Conservation (phyloP, 371 early-diverging fungal genomes). For the Gilbertella persicaria region DNA sequence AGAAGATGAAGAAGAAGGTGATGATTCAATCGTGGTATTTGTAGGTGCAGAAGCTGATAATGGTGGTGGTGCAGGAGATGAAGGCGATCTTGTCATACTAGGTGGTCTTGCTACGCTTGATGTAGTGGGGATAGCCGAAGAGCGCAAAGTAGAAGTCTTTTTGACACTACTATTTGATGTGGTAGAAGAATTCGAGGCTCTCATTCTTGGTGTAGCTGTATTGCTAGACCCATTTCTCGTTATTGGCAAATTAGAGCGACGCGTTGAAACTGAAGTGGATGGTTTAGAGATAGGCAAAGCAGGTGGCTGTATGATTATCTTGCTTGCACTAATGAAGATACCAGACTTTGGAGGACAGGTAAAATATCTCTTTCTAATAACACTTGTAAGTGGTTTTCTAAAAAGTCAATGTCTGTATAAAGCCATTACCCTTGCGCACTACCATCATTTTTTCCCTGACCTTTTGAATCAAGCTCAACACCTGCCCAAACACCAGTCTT, state of each 20-base stretch:
- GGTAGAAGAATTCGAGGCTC: neutral
- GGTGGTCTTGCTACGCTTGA: neutral
- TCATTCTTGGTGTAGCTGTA: conserved; percentile 3
- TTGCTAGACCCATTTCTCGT: conserved; percentile 6
- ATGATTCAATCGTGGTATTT: neutral
- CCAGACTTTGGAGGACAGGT: conserved; percentile 68
- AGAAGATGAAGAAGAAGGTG: conserved; percentile 1
- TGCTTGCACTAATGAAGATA: conserved; percentile 68
- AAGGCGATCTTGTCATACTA: neutral
- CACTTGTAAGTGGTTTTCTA: too few relatives aligned
- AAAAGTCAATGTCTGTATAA: too few relatives aligned
- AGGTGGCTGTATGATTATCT: conserved; percentile 43
- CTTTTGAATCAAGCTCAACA: conserved; percentile 60
- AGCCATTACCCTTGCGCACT: conserved; percentile 71
- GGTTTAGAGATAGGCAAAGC: conserved; percentile 9
- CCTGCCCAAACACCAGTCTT: conserved; percentile 80
- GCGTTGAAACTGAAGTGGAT: conserved; percentile 5
- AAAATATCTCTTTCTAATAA: conserved; percentile 57
- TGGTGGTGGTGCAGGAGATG: conserved; percentile 1
- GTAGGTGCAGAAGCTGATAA: neutral
- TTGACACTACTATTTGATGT: conserved; percentile 4
- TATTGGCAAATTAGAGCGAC: conserved; percentile 16
- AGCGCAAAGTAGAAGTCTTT: conserved; percentile 7
- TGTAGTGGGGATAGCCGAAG: neutral
- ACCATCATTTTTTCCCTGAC: conserved; percentile 82